These are phyloP conservation scores for Thalassiosira mediterranea DNA, from an alignment of 352 stramenopile species.

Conservation along the genomic window DNA sequence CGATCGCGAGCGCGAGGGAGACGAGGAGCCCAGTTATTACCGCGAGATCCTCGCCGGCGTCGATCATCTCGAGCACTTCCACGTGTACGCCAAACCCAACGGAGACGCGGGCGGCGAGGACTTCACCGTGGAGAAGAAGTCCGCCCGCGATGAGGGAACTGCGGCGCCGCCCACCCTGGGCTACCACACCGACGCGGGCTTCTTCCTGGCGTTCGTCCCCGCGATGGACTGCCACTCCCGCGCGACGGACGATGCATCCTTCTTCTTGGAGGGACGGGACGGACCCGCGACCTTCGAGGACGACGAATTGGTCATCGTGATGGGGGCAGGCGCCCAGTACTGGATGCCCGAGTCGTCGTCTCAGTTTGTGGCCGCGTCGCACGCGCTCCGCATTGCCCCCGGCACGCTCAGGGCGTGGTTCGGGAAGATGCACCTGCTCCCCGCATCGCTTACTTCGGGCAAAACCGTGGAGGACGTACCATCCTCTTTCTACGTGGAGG, in stretches of 20 bases:
- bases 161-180: conserved; percentile 22
- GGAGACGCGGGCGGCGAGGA: conserved; percentile 7
- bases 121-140: no score
- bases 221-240: conserved; percentile 51
- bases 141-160: background rate
- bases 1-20: conserved; percentile 34
- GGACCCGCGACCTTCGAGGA: conserved; percentile 50
- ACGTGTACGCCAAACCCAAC: conserved; percentile 74
- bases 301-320: conserved; percentile 62
- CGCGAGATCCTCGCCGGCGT: conserved; percentile 31
- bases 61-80: conserved; percentile 78
- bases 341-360: conserved; percentile 58
- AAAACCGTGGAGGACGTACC: conserved; percentile 22
- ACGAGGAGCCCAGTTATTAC: conserved; percentile 34
- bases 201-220: conserved; percentile 76
- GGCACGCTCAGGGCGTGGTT: conserved; percentile 62
- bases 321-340: conserved; percentile 68
- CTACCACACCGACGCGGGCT: conserved; percentile 73
- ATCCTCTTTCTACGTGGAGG: conserved; percentile 22
- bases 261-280: conserved; percentile 44
- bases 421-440: conserved; percentile 73
- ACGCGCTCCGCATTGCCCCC: conserved; percentile 60
- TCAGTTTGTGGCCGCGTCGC: conserved; percentile 56
- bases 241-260: conserved; percentile 53
- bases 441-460: conserved; percentile 8